Percentiles rank a stretch among this genome's conserved stretches.
Conservation (phyloP, 2,329 filamentous ascomycete genomes). For the Eurotiales sp. region DNA sequence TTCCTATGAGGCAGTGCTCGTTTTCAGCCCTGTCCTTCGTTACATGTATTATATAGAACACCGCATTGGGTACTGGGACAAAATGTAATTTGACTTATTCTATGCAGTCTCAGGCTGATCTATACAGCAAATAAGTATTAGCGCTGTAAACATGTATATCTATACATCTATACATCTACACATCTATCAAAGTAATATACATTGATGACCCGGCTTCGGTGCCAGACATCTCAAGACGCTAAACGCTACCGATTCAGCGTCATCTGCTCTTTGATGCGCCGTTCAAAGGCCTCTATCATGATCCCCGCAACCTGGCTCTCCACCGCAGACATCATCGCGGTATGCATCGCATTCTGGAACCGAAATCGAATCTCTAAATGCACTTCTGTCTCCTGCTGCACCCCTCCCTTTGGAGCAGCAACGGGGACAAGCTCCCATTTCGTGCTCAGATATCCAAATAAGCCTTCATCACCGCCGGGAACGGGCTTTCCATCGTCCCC, state of each 20-base stretch:
- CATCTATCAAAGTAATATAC: background rate
- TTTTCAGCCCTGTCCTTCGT: background rate
- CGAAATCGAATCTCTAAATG: slow-evolving; percentile 72
- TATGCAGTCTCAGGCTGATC: too few species aligned
- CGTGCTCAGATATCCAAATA: slow-evolving; percentile 45
- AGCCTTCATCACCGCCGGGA: slow-evolving; percentile 44
- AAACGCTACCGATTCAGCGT: background rate
- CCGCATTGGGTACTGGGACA: slow-evolving; percentile 14
- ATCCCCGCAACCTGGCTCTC: slow-evolving; percentile 78
- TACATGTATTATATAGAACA: slow-evolving; percentile 17
- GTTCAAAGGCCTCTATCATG: slow-evolving; percentile 94
- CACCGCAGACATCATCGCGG: slow-evolving; percentile 72
- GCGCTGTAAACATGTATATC: too few species aligned
- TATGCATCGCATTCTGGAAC: slow-evolving; percentile 87
- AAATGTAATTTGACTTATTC: background rate
- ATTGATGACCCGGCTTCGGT: background rate
- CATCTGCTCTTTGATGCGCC: slow-evolving; percentile 59
- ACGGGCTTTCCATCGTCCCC: slow-evolving; percentile 61
- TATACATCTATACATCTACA: too few species aligned
- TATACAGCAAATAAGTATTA: too few species aligned
- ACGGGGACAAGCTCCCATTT: slow-evolving; percentile 41
- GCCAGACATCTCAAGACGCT: background rate
- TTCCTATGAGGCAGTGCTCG: too few species aligned
- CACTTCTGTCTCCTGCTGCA: slow-evolving; percentile 62
- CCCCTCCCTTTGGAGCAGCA: slow-evolving; percentile 18